Evolutionary conservation across 768 basidiomycete genomes (phyloP).

Genomic region (Dentipellis sp.): DNA sequence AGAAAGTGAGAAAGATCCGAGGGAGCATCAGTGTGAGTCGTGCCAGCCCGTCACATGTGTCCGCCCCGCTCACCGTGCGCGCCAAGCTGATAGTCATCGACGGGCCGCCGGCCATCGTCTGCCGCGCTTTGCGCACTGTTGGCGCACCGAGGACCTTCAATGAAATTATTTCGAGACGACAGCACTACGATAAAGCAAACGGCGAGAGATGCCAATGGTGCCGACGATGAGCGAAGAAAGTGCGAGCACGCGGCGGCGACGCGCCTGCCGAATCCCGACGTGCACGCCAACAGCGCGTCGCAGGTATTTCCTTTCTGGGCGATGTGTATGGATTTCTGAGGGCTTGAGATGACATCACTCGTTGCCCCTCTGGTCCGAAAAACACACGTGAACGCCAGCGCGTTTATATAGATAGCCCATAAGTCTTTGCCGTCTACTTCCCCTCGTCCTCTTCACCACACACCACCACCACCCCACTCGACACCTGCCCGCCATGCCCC

Average conservation of each 20-base stretch:
- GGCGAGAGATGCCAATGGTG: not conserved
- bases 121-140: no score
- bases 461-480: not conserved
- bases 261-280: no score
- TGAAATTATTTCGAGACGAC: not conserved
- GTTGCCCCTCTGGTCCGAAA: no score
- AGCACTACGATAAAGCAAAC: not conserved
- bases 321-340: no score
- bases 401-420: no score
- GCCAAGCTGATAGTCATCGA: not conserved
- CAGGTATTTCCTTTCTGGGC: no score
- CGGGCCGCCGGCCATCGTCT: not conserved
- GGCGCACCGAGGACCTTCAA: no score
- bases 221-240: not conserved
- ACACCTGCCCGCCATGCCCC: not conserved
- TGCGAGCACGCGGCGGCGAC: no score
- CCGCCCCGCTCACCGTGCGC: not conserved
- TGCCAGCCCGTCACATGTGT: not conserved
- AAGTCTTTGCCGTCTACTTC: not conserved
- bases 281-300: no score
- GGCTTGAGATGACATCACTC: no score
- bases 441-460: not conserved
- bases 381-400: no score
- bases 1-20: not conserved
- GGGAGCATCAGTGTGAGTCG: not conserved